Conservation (phyloP, 129 eudicot genomes). For the Ambrosia artemisiifolia region DNA sequence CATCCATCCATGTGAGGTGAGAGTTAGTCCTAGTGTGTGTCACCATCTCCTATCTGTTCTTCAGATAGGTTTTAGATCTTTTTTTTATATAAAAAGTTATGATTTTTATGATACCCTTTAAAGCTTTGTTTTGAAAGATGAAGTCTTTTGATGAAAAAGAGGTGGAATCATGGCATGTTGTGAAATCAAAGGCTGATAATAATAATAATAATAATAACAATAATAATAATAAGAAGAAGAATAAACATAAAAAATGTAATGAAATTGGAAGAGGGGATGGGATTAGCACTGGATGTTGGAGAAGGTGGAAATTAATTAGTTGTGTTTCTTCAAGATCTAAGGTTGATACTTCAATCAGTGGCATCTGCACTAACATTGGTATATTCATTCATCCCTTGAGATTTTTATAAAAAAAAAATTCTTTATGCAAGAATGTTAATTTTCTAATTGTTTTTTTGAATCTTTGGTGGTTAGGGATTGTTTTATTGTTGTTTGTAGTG, state of each 20-base stretch:
- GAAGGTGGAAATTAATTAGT: slow-evolving; percentile 59
- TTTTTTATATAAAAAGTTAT: slow-evolving; percentile 10
- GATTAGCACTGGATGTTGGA: slow-evolving; percentile 62
- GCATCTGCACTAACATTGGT: slow-evolving; percentile 79
- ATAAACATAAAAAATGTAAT: slow-evolving; percentile 49
- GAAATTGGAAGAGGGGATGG: slow-evolving; percentile 26
- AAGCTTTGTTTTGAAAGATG: slow-evolving; percentile 53
- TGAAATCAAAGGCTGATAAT: slow-evolving; percentile 57
- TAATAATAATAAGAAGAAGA: slow-evolving; percentile 51
- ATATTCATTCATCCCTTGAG: slow-evolving; percentile 12
- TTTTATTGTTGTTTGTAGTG: too few relatives aligned
- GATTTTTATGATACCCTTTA: slow-evolving; percentile 52
- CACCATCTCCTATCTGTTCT: slow-evolving; percentile 31
- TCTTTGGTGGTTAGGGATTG: not conserved
- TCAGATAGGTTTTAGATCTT: slow-evolving; percentile 18
- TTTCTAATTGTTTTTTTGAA: slow-evolving; percentile 8
- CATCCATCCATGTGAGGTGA: slow-evolving; percentile 30
- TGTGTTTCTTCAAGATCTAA: slow-evolving; percentile 97
- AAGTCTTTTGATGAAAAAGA: slow-evolving; percentile 51
- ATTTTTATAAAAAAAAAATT: too few relatives aligned
- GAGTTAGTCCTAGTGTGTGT: slow-evolving; percentile 20
- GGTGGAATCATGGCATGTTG: slow-evolving; percentile 65
- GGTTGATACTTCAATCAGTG: slow-evolving; percentile 87
- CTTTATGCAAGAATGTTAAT: slow-evolving; percentile 5
- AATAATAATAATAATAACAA: slow-evolving; percentile 53